A percentile compares a stretch with the other conserved stretches of the same genome.
Conservation (phyloP, 805 yeast genomes). For the Starmerella ratchasimensis region DNA sequence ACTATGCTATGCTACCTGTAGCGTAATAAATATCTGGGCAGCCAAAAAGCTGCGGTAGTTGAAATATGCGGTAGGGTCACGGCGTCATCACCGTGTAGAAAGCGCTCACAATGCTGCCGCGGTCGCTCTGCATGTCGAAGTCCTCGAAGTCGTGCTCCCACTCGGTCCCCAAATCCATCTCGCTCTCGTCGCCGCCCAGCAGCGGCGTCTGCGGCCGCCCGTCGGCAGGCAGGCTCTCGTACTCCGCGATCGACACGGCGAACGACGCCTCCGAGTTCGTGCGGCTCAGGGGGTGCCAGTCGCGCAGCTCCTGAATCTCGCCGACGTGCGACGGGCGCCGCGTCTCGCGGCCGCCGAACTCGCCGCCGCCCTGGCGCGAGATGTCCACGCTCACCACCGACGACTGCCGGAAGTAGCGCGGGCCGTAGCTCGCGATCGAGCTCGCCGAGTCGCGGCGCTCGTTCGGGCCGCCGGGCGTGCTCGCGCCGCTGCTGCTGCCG, state of each 20-base stretch:
- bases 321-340: conserved; percentile 17
- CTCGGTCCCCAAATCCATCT: conserved; percentile 15
- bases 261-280: conserved; percentile 14
- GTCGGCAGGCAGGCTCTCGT: conserved; percentile 11
- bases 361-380: conserved; percentile 13
- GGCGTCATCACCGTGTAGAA: conserved; percentile 17
- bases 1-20: no score
- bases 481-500: no score
- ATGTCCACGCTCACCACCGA: conserved; percentile 20
- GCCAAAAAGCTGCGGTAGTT: no score
- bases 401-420: conserved; percentile 21
- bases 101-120: conserved; percentile 17
- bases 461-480: no score
- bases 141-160: conserved; percentile 20
- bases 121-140: conserved; percentile 9
- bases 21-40: no score
- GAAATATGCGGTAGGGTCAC: no score
- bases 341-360: conserved; percentile 3
- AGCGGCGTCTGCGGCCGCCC: conserved; percentile 11
- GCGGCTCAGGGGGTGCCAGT: conserved; percentile 15
- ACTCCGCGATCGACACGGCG: conserved; percentile 18
- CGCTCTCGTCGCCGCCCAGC: conserved; percentile 13
- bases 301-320: conserved; percentile 15
- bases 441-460: conserved; percentile 11
- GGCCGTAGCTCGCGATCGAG: background rate